Evolutionary conservation across 164 flowering plant genomes (phyloP).

Genomic region (Stephania japonica): DNA sequence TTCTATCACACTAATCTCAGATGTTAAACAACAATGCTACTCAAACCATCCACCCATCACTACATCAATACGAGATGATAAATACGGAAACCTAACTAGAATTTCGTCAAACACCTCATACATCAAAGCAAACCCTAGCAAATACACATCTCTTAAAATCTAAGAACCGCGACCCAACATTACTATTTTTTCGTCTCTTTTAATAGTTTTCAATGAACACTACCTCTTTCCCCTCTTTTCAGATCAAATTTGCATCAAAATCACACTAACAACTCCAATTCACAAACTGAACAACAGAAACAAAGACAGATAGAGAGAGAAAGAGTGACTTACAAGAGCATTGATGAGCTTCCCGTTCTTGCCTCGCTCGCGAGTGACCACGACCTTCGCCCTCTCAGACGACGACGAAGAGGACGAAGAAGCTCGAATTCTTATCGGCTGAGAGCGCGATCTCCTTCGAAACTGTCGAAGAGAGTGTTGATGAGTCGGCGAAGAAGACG

Average conservation of each 20-base stretch:
- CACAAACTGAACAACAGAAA: not conserved
- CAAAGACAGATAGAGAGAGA: not conserved
- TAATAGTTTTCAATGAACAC: not conserved
- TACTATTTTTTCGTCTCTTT: not conserved
- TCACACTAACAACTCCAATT: not conserved
- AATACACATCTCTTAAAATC: not conserved
- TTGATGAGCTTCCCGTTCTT: conserved; percentile 79
- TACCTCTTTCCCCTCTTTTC: not conserved
- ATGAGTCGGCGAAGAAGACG: conserved; percentile 2
- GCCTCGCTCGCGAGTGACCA: conserved; percentile 87
- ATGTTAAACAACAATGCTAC: not conserved
- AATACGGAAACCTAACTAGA: not conserved
- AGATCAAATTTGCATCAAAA: not conserved
- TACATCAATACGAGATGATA: not conserved
- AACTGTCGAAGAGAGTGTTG: not conserved
- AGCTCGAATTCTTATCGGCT: conserved; percentile 20
- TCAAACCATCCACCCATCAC: not conserved
- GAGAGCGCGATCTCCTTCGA: conserved; percentile 5
- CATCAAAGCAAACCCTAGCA: not conserved
- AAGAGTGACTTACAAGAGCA: conserved; percentile 45
- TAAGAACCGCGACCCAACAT: not conserved
- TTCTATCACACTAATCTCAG: not conserved
- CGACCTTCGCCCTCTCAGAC: conserved; percentile 46
- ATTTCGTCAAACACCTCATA: conserved; percentile 11
- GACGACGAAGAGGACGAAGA: conserved; percentile 19